Evolutionary conservation across 129 eudicot species (phyloP).

Genomic region (Tagetes patula): DNA sequence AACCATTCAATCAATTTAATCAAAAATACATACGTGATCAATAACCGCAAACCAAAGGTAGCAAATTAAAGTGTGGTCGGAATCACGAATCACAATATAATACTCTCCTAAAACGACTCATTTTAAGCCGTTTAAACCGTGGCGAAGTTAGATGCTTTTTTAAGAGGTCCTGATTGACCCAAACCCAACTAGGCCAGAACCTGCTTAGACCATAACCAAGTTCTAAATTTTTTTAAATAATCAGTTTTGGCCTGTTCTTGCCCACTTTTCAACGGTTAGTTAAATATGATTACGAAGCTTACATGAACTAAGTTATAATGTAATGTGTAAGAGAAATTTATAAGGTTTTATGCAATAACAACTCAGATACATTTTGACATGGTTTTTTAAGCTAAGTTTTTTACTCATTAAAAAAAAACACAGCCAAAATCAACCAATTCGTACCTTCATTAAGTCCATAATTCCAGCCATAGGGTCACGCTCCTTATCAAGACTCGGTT

Average conservation of each 20-base stretch:
- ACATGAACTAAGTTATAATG: neutral
- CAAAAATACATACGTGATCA: neutral
- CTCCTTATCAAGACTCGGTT: slow-evolving; percentile 73
- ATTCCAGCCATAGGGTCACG: slow-evolving; percentile 96
- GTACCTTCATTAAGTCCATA: slow-evolving; percentile 96
- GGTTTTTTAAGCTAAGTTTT: neutral
- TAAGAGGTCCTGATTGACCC: neutral
- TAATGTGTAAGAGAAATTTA: too few species aligned
- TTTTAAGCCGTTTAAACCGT: neutral
- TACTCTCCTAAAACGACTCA: neutral
- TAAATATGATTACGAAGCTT: neutral
- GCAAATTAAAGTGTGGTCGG: neutral
- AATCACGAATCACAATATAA: neutral
- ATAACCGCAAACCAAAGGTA: neutral
- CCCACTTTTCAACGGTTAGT: neutral
- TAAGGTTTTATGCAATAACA: neutral
- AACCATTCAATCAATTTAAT: slow-evolving; percentile 13
- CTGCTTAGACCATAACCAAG: neutral
- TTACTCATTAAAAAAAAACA: neutral
- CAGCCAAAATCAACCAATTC: neutral
- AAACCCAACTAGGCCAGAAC: neutral
- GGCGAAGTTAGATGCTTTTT: too few species aligned
- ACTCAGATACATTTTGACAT: neutral
- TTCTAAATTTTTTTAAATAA: neutral
- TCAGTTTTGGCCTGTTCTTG: neutral